Evolutionary conservation across 371 early-diverging fungal species (phyloP), one percentile per base, ranked within the genome.

Genomic region (Funneliformis caledonium): DNA sequence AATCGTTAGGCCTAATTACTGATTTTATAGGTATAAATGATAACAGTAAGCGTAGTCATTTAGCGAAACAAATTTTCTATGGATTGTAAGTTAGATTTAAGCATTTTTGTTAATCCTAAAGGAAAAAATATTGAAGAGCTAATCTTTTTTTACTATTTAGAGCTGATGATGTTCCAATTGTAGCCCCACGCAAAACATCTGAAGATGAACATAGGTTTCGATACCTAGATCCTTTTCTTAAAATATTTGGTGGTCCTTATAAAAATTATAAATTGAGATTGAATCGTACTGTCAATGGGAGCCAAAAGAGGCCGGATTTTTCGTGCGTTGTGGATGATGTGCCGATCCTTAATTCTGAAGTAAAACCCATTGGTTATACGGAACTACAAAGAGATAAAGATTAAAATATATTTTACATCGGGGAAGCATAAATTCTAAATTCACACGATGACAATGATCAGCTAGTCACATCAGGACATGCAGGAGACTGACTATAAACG

Each of bases 251-350:
- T 74, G 65, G 75, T 59, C 8, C 37, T 69, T 59, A 11, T 48
- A 81, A 81, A 61, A 64, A 75, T 76, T 81, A 81, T 48, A 47
- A 75, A 43, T 16, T 81, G 42, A 52, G 33, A 43, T 61, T 81
- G 42, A 72, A 81, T 62, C 26, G 37, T 45, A 70, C 43, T 42
- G 64, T 72, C 22, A 81, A 73, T 43, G 68, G 81, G 31, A 52
- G 37, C n/a, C 22, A 73, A 16, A 67, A 80, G 69, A 80, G 80
- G 52, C 72, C 80, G 6, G 80, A 80, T 80, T 42, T 80, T 42
- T 56, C 73, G 42, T 72, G 72, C 59, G 45, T 26, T 26, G 73
- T 80, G 60, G 10, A 80, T 52, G 2, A 72, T 22, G 31, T 80
- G 33, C 60, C 72, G 65, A 72, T 80, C 19, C 72, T 80, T 47